Evolutionary conservation across 169 alveolate species (phyloP), one percentile per base, ranked within the genome.

Genomic region (Cystoisospora suis): DNA sequence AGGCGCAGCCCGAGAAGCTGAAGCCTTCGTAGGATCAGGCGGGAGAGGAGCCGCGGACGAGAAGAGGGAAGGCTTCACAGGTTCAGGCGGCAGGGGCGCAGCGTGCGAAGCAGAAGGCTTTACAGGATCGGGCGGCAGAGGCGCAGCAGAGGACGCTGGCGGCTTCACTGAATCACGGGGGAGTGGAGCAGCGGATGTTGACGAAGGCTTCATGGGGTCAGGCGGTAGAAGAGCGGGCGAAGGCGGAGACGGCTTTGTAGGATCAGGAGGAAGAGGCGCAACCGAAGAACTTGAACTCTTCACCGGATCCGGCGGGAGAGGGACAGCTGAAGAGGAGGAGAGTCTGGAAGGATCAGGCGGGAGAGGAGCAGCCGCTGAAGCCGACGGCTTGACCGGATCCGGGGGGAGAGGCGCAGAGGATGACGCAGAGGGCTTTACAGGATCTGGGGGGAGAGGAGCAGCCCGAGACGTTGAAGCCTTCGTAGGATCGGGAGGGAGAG

Each of bases 211-310:
- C 3, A 44, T 65, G 42, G 77, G 77, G 34, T 72, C 56, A 2
- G 83, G 83, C 15, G 83, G 46, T 0, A 72, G 53, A 0, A 56
- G 83, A 1, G 83, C 47, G 1, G 83, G 20, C 1, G 49, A 4
- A 0, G 56, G 20, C 17, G 56, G 0, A 1, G 83, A 2, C 1
- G 83, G 3, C 0, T n/a, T 17, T n/a, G 83, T 72, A 38, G 83
- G 56, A 32, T 72, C 83, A 1, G 83, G 83, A 72, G 83, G 83
- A 15, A 72, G 83, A 1, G 83, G 83, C 6, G 53, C 83, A 38
- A 56, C 15, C 17, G 49, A 1, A 0, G 56, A 34, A 38, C 38
- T 4, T 3, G 83, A 23, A 1, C 49, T 5, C 17, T 69, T 69
- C 1, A 56, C 42, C 23, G 83, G 83, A 40, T 72, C 83, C 0